phyloP scores from a whole-genome alignment of 306 rosid species.

The Acacia melanoxylon region DNA sequence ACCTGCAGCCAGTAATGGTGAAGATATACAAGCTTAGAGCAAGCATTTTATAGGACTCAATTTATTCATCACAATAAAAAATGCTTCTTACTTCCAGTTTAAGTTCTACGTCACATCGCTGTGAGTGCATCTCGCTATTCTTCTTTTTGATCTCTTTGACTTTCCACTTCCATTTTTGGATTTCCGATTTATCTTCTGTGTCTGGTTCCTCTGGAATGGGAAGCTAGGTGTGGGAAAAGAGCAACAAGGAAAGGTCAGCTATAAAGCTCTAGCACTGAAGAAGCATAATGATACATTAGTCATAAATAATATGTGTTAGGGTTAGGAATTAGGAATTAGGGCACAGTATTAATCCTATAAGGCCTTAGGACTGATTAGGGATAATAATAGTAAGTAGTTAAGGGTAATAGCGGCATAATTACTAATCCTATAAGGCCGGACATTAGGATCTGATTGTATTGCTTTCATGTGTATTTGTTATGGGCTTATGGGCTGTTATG shows the following conservation, averaged over 20 bases:
- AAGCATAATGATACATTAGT: too few species aligned
- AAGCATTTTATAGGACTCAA: conserved; percentile 21
- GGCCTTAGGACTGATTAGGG: too few species aligned
- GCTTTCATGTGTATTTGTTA: too few species aligned
- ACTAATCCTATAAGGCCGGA: too few species aligned
- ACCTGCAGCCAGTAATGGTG: conserved; percentile 54
- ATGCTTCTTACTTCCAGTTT: conserved; percentile 81
- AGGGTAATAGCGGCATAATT: too few species aligned
- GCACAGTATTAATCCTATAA: too few species aligned
- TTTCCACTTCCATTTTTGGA: conserved; percentile 95
- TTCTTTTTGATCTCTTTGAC: conserved; percentile 68
- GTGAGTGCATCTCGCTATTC: conserved; percentile 83
- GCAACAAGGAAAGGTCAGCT: background rate
- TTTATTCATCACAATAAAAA: conserved; percentile 27
- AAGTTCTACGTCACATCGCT: conserved; percentile 89
- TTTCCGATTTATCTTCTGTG: conserved; percentile 74
- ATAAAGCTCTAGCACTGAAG: conserved; percentile 25
- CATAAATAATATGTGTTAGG: too few species aligned
- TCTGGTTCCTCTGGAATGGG: conserved; percentile 79
- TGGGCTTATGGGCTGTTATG: too few species aligned
- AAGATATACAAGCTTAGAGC: conserved; percentile 7
- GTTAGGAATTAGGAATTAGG: too few species aligned
- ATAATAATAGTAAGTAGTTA: too few species aligned
- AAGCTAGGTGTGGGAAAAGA: conserved; percentile 43
- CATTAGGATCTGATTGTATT: too few species aligned